Evolutionary conservation across 768 basidiomycete species (phyloP).

Genomic region (Tricholomella constricta): DNA sequence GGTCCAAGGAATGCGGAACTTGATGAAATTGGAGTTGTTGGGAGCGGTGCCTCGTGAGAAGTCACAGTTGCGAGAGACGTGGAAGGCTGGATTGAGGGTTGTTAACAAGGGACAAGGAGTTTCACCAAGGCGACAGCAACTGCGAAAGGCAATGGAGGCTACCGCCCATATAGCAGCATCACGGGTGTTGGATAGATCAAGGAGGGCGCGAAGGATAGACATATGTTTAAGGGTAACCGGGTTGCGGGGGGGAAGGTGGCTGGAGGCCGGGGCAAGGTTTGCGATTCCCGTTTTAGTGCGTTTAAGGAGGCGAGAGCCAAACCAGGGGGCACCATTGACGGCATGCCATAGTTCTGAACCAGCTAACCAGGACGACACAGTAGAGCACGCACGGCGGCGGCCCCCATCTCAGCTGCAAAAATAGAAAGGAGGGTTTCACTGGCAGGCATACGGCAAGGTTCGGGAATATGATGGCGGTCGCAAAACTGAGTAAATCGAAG

Average conservation of each 20-base stretch:
- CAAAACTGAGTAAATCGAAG: slow-evolving; percentile 38
- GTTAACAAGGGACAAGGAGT: not conserved
- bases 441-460: slow-evolving; percentile 30
- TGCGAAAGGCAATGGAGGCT: not conserved
- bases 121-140: slow-evolving; percentile 6
- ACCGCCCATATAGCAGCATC: slow-evolving; percentile 11
- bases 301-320: slow-evolving; percentile 20
- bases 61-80: not conserved
- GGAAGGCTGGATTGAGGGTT: not conserved
- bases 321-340: slow-evolving; percentile 32
- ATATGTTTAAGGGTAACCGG: slow-evolving; percentile 36
- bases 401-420: slow-evolving; percentile 21
- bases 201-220: slow-evolving; percentile 6
- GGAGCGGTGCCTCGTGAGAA: not conserved
- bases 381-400: slow-evolving; percentile 1
- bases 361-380: slow-evolving; percentile 27
- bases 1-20: slow-evolving; percentile 6
- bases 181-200: slow-evolving; percentile 12
- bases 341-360: slow-evolving; percentile 7
- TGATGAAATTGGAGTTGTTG: not conserved
- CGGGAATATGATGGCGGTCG: slow-evolving; percentile 24
- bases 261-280: slow-evolving; percentile 5
- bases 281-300: slow-evolving; percentile 10
- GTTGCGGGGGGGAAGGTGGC: slow-evolving; percentile 9
- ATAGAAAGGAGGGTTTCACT: slow-evolving; percentile 24